phyloP scores from a whole-genome alignment of 257 asterid genomes.

The Solanum pennellii region DNA sequence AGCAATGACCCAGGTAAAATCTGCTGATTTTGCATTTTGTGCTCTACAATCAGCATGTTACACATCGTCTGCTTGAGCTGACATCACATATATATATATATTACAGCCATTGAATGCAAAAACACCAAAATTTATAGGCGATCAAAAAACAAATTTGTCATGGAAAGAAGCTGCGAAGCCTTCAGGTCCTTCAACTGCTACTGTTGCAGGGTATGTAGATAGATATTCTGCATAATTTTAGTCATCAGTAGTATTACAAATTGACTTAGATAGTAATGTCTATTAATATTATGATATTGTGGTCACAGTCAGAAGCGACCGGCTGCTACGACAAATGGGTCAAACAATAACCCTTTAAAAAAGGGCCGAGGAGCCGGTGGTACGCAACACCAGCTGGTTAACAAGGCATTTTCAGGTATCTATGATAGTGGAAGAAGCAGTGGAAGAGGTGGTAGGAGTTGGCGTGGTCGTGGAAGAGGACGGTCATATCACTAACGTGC shows the following conservation, averaged over 20 bases:
- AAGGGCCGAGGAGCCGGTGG: slow-evolving; percentile 66
- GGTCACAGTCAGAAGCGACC: slow-evolving; percentile 55
- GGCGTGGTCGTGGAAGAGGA: slow-evolving; percentile 57
- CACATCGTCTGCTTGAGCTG: not conserved
- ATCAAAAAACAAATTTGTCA: slow-evolving; percentile 69
- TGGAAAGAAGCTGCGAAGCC: slow-evolving; percentile 71
- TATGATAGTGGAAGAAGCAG: slow-evolving; percentile 30
- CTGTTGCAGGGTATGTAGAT: slow-evolving; percentile 47
- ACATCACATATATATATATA: not conserved
- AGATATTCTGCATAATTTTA: not conserved
- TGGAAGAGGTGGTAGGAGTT: slow-evolving; percentile 20
- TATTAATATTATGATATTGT: not conserved
- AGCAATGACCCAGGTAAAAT: slow-evolving; percentile 63
- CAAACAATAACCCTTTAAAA: slow-evolving; percentile 32
- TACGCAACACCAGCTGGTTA: slow-evolving; percentile 53
- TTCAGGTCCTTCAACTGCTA: slow-evolving; percentile 24
- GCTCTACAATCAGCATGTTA: not conserved
- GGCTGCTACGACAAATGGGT: slow-evolving; percentile 29
- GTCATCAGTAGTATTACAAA: not conserved
- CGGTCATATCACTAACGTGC: slow-evolving; percentile 23
- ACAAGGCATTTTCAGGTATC: slow-evolving; percentile 68
- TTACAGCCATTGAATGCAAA: slow-evolving; percentile 76
- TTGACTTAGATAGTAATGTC: not conserved
- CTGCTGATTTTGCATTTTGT: not conserved
- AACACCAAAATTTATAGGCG: slow-evolving; percentile 79